Evolutionary conservation across 1,284 basidiomycete species (phyloP).

Genomic region (Cryptococcus sp.): DNA sequence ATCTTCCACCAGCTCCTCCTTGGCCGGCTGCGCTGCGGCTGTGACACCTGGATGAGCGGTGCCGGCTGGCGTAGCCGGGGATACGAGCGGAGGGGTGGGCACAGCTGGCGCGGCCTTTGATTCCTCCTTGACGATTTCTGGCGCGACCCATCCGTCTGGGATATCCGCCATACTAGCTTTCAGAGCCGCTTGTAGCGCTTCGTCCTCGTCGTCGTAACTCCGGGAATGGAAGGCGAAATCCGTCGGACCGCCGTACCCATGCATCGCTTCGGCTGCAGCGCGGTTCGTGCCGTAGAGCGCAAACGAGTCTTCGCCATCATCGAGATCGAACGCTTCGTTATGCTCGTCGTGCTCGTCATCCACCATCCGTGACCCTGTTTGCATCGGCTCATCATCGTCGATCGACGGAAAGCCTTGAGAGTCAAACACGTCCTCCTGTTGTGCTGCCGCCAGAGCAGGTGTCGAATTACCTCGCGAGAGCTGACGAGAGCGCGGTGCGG

Average conservation of each 20-base stretch:
- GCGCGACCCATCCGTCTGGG: constrained; percentile 58
- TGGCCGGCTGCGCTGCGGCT: constrained; percentile 25
- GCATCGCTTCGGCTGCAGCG: constrained; percentile 8
- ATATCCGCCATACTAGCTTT: constrained; percentile 73
- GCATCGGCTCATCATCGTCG: constrained; percentile 48
- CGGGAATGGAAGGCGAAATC: constrained; percentile 45
- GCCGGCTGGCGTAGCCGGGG: constrained; percentile 23
- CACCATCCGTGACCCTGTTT: constrained; percentile 14
- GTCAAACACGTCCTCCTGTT: constrained; percentile 18
- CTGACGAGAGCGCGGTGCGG: constrained; percentile 15
- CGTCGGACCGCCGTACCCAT: constrained; percentile 31
- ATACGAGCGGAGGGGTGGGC: constrained; percentile 9
- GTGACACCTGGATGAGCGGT: constrained; percentile 10
- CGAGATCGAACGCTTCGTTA: constrained; percentile 9
- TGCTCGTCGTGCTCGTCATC: constrained; percentile 24
- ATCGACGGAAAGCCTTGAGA: constrained; percentile 31
- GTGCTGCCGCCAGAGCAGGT: neutral
- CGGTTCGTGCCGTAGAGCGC: constrained; percentile 5
- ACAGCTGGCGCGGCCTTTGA: constrained; percentile 4
- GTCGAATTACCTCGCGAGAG: constrained; percentile 3
- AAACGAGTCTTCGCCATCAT: constrained; percentile 5
- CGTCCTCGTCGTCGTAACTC: constrained; percentile 80
- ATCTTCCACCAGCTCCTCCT: constrained; percentile 40
- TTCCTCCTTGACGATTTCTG: constrained; percentile 22
- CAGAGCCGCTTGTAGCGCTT: constrained; percentile 78